Conservation (phyloP, 176 grass and related monocot species). For the Dactylis glomerata region DNA sequence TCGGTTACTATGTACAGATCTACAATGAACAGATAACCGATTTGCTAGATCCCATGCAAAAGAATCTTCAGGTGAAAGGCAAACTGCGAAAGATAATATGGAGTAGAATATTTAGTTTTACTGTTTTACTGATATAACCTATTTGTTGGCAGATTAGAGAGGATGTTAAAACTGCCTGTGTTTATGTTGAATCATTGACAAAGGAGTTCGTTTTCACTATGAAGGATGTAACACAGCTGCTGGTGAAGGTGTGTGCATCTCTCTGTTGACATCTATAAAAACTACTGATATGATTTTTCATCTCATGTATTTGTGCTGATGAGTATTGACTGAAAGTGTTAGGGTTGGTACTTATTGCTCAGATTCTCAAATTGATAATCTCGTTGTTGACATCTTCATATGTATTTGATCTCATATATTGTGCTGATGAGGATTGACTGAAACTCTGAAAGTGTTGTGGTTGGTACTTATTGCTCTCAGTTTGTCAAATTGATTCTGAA, state of each 20-base stretch:
- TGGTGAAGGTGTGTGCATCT: slow-evolving; percentile 61
- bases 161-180: slow-evolving; percentile 75
- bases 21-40: slow-evolving; percentile 99
- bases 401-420: not conserved
- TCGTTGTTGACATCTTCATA: too few relatives aligned
- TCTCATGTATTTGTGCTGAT: not conserved
- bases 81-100: slow-evolving; percentile 4
- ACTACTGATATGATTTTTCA: not conserved
- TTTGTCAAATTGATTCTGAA: not conserved
- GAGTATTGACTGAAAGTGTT: not conserved
- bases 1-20: slow-evolving; percentile 54
- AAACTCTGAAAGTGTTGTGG: not conserved
- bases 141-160: slow-evolving; percentile 82
- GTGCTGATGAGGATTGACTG: slow-evolving; percentile 1
- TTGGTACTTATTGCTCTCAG: not conserved
- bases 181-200: slow-evolving; percentile 96
- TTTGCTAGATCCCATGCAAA: slow-evolving; percentile 76
- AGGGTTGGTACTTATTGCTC: not conserved
- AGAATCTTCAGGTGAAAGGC: slow-evolving; percentile 76
- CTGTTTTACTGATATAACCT: slow-evolving; percentile 28
- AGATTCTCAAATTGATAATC: not conserved
- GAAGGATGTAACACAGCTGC: slow-evolving; percentile 88
- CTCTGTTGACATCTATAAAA: slow-evolving; percentile 13
- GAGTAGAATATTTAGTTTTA: not conserved
- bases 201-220: slow-evolving; percentile 66